Base-by-base conservation (phyloP, 2,329 filamentous ascomycete genomes). In the Fusarium redolens region DNA sequence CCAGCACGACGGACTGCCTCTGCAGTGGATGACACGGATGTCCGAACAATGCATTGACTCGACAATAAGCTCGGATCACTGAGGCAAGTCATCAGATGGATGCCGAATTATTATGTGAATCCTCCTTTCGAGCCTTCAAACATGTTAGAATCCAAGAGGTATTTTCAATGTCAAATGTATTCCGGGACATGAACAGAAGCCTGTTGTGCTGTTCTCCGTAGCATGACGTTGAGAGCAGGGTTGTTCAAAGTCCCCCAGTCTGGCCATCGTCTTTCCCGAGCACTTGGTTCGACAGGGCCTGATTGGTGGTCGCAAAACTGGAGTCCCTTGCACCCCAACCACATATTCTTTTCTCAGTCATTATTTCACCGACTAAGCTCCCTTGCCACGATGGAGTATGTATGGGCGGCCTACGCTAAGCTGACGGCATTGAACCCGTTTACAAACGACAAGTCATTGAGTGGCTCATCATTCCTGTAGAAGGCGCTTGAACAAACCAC, bases 261-360 rank as follows among this genome's bases (percentile, higher is more conserved):
- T 68, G 54, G 65, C 69, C 67, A 71, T 55, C 50, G 60, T 67
- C 61, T 62, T 69, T 73, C 69, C 76, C 75, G 62, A 73, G 61
- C 61, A 69, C 48, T 68, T 56, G 77, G 77, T 76, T 75, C 68
- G 54, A 55, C 50, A 30, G 43, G 77, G 77, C 51, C 75, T 77
- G 74, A 79, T 79, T 77, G 77, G 76, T 65, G 77, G 74, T 65
- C 76, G 73, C 66, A 33, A 54, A 45, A 67, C 64, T 62, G 66
- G 73, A 65, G 57, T 50, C 58, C 61, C 40, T 64, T 40, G 59
- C 61, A 55, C 63, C 68, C 73, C 68, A 68, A 66, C 65, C 68
- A 67, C 65, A 68, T 57, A 60, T 47, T 37, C 61, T 69, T 69
- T 28, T 65, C 57, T 44, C 28, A 43, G 45, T 67, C 65, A 63